Conservation (phyloP, 345 rosid genomes). For the Erodium maritimum region DNA sequence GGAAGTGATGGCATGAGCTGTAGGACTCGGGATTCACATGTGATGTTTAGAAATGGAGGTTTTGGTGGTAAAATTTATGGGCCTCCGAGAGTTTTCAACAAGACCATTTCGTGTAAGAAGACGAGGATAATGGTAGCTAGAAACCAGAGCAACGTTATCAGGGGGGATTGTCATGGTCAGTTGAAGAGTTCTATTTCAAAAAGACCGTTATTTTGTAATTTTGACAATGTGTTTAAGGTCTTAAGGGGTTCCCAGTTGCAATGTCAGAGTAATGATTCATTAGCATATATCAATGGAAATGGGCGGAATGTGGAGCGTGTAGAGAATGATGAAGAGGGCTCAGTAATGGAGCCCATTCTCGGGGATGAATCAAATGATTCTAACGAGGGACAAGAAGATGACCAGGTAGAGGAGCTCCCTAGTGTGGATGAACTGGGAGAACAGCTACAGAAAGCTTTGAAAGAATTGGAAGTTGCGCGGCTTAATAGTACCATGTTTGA, state of each 20-base stretch:
- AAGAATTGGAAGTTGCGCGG: conserved; percentile 68
- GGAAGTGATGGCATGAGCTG: conserved; percentile 21
- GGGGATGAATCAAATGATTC: conserved; percentile 15
- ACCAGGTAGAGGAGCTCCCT: conserved; percentile 23
- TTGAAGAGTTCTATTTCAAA: conserved; percentile 14
- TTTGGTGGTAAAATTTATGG: conserved; percentile 20
- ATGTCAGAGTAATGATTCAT: conserved; percentile 62
- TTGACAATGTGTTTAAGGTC: conserved; percentile 15
- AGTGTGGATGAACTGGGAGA: conserved; percentile 53
- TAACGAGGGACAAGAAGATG: conserved; percentile 25
- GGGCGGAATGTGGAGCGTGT: conserved; percentile 32
- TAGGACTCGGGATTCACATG: conserved; percentile 16
- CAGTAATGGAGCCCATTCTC: conserved; percentile 14
- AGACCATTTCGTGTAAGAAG: conserved; percentile 13
- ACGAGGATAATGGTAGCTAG: conserved; percentile 15
- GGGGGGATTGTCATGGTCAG: conserved; percentile 18
- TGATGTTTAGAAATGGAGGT: conserved; percentile 23
- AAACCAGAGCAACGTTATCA: conserved; percentile 20
- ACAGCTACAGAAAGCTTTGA: conserved; percentile 38
- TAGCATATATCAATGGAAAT: conserved; percentile 47
- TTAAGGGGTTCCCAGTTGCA: conserved; percentile 19
- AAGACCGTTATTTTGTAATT: conserved; percentile 18
- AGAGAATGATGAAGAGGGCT: conserved; percentile 22
- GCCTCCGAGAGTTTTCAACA: conserved; percentile 19
- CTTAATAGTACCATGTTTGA: conserved; percentile 71